Percentiles rank a stretch among this genome's conserved stretches.
Evolutionary conservation across 2,329 filamentous ascomycete species (phyloP).

Genomic region (Trichophyton mentagrophytes): DNA sequence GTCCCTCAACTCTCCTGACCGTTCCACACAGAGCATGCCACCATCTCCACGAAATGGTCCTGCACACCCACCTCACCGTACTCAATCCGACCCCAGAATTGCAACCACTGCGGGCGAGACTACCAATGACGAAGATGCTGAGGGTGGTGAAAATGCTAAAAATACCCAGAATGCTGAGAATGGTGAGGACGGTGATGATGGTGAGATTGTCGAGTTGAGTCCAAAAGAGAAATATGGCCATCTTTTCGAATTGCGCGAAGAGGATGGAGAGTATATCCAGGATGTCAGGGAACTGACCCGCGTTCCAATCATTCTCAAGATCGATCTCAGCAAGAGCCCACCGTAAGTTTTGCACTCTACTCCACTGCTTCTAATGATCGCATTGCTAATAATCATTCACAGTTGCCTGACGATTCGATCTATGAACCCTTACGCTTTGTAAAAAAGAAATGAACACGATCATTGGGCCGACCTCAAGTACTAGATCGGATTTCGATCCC

Average conservation of each 20-base stretch:
- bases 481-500: not conserved
- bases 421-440: conserved; percentile 40
- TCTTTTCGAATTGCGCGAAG: conserved; percentile 78
- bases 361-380: not conserved
- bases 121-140: conserved; percentile 48
- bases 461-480: not conserved
- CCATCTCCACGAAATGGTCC: conserved; percentile 72
- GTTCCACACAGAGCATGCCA: conserved; percentile 88
- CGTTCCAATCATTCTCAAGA: conserved; percentile 96
- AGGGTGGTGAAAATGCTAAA: conserved; percentile 39
- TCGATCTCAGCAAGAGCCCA: conserved; percentile 94
- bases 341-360: conserved; percentile 53
- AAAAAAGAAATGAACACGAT: conserved; percentile 7
- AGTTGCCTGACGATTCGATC: conserved; percentile 40
- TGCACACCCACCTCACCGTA: conserved; percentile 61
- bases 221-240: conserved; percentile 86
- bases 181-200: too few relatives aligned
- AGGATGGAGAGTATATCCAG: conserved; percentile 92
- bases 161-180: conserved; percentile 36
- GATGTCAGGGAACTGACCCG: conserved; percentile 96
- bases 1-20: conserved; percentile 60
- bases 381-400: not conserved
- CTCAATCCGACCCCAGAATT: conserved; percentile 88
- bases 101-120: conserved; percentile 53
- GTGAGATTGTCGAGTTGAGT: too few relatives aligned